Conservation (phyloP, 2,329 filamentous ascomycete genomes). For the Nannizziopsis barbatae region DNA sequence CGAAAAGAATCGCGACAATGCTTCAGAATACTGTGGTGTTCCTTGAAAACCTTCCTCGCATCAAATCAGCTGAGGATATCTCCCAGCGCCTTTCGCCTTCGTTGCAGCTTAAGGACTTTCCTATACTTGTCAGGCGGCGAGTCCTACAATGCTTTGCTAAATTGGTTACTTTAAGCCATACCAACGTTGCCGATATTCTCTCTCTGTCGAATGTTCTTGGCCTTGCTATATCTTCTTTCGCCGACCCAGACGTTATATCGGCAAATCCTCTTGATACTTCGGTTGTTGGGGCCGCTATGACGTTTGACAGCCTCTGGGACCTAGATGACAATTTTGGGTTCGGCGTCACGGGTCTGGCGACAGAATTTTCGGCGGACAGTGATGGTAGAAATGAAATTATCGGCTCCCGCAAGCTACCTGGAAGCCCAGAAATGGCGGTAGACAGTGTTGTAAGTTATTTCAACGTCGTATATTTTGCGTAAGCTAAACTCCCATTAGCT, state of each 20-base stretch:
- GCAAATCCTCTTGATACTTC: constrained; percentile 71
- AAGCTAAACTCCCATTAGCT: constrained; percentile 23
- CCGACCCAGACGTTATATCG: constrained; percentile 68
- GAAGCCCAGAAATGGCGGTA: constrained; percentile 34
- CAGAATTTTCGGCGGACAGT: constrained; percentile 66
- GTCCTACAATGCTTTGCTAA: constrained; percentile 93
- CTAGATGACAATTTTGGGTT: constrained; percentile 89
- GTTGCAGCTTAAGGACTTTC: constrained; percentile 77
- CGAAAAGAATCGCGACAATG: constrained; percentile 85
- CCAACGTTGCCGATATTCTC: constrained; percentile 72
- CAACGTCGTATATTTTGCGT: neutral
- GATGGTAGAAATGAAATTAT: constrained; percentile 36
- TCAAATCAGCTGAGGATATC: constrained; percentile 78
- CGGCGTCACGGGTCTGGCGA: constrained; percentile 75
- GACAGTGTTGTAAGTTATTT: constrained; percentile 32
- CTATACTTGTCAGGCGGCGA: constrained; percentile 83
- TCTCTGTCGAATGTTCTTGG: constrained; percentile 86
- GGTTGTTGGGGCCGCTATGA: constrained; percentile 79
- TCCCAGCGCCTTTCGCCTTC: constrained; percentile 72
- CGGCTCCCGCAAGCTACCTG: constrained; percentile 27
- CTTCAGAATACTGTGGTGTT: constrained; percentile 89
- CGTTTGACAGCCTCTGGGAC: constrained; percentile 92
- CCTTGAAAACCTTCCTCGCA: constrained; percentile 68
- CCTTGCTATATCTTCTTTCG: constrained; percentile 79
- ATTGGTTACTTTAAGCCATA: constrained; percentile 75